These are phyloP conservation scores for Daedaleopsis sinensis DNA, from an alignment of 768 basidiomycete species.

Conservation along the genomic window DNA sequence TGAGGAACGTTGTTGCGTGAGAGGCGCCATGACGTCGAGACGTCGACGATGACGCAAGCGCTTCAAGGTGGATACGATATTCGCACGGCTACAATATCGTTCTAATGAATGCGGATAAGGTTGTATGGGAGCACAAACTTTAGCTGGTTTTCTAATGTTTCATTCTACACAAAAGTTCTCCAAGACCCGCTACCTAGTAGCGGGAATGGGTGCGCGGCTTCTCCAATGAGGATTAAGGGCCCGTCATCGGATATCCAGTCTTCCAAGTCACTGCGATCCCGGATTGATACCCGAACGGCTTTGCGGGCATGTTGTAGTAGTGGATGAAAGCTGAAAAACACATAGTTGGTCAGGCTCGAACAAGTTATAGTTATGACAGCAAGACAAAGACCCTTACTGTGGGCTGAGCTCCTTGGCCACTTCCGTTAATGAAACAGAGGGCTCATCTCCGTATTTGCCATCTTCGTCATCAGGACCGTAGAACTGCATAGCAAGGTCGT, in stretches of 20 bases:
- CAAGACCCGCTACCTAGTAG: constrained; percentile 23
- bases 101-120: no score
- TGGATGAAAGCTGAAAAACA: constrained; percentile 14
- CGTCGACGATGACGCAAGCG: no score
- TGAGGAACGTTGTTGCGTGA: no score
- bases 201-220: constrained; percentile 41
- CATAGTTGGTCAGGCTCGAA: background rate
- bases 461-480: constrained; percentile 9
- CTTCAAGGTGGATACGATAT: no score
- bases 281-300: constrained; percentile 24
- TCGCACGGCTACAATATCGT: no score
- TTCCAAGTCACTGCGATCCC: constrained; percentile 28
- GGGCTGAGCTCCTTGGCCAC: background rate
- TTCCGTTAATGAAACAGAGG: constrained; percentile 7
- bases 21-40: no score
- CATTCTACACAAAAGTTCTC: no score
- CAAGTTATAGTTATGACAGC: background rate
- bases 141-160: no score
- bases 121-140: no score
- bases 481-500: constrained; percentile 12
- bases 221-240: constrained; percentile 37
- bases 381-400: background rate
- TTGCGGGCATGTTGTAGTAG: constrained; percentile 5
- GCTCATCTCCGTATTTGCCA: constrained; percentile 9
- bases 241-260: constrained; percentile 37